Base-by-base conservation (phyloP, 306 rosid genomes). In the Erythrophleum fordii region DNA sequence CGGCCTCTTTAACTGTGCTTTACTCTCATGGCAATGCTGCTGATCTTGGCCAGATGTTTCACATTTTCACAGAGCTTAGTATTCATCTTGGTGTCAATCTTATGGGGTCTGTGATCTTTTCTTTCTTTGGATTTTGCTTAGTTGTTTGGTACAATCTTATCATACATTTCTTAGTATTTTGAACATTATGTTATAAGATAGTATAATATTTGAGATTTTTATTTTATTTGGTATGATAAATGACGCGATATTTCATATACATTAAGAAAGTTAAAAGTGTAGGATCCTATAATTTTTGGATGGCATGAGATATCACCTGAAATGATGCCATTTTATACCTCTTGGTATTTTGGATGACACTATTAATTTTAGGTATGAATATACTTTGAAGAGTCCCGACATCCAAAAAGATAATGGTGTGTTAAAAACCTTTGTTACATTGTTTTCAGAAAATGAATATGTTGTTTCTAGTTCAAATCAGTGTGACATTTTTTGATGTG, bases 21-120 rank as follows among this genome's bases (percentile, higher is more conserved):
- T 89, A 87, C 77, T 91, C 95, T 51, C 95, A 91, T 79, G 95
- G 95, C 76, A 91, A 91, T 85, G 95, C 95, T 78, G 85, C 95
- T 73, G 95, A 89, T 87, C 80, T 91, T 81, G 93, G 95, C 20
- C 95, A 91, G 79, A 89, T 89, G 90, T 84, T 78, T 77, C 90
- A 85, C 42, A 83, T 89, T 70, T 89, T 85, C 82, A 82, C 85
- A 5, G 87, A 85, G 82, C 95, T 91, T 77, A 89, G 95, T 58
- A 73, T 82, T 79, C 90, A 89, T 83, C 85, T 91, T 75, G 89
- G 89, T 34, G 90, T 91, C 53, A 86, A 91, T 88, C 88, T 91
- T 7, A 89, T 91, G 93, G 95, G 91, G 95, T 91, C 59, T 67
- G 90, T 74, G 9, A 46, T 17, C 2, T 56, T 16, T 22, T 77